A percentile compares a stretch with the other conserved stretches of the same genome.
Evolutionary conservation across 208 protist species (phyloP).

Genomic region (Histomonas meleagridis): DNA sequence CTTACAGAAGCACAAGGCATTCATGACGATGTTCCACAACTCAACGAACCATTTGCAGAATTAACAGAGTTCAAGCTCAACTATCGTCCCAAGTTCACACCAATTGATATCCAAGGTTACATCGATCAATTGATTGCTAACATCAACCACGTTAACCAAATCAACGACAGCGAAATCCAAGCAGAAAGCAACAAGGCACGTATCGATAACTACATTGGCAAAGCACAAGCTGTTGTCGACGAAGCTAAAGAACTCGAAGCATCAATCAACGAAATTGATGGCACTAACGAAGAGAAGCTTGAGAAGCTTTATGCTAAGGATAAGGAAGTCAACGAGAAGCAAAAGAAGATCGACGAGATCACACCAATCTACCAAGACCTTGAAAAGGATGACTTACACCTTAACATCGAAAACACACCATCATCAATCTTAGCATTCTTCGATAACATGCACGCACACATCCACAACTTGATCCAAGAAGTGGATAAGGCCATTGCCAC

Average conservation of each 20-base stretch:
- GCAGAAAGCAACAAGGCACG: too few species aligned
- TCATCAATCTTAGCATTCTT: neutral
- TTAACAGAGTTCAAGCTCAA: neutral
- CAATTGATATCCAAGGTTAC: neutral
- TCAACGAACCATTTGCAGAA: neutral
- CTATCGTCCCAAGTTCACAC: neutral
- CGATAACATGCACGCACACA: neutral
- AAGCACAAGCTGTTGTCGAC: too few species aligned
- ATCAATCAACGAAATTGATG: neutral
- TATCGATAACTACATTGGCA: too few species aligned
- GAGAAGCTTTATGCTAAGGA: neutral
- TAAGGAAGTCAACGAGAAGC: neutral
- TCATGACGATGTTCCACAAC: neutral
- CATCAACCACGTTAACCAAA: neutral
- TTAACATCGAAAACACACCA: slow-evolving; percentile 13
- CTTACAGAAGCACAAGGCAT: neutral
- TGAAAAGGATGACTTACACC: neutral
- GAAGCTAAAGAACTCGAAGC: neutral
- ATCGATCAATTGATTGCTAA: neutral
- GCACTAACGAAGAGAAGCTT: neutral
- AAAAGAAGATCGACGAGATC: neutral
- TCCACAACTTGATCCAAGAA: neutral
- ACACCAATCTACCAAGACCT: neutral
- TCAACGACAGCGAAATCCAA: neutral
- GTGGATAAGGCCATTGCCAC: neutral